Conservation (phyloP, 352 stramenopile species). For the Aphanomyces astaci region DNA sequence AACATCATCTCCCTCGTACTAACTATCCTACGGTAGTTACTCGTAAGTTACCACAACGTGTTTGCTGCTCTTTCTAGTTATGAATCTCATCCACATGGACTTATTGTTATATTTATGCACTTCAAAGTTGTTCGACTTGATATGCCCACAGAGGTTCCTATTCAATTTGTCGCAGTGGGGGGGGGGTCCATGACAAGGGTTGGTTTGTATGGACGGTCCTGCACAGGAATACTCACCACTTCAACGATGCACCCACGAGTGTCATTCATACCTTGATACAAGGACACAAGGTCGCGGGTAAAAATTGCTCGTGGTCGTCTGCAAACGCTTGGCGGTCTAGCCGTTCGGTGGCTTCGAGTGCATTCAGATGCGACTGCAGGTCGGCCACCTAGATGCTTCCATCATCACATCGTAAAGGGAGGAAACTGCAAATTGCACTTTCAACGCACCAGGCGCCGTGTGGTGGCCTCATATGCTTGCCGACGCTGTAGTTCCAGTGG, state of each 20-base stretch:
- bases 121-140: no score
- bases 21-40: no score
- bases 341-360: neutral
- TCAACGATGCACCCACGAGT: neutral
- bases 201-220: neutral
- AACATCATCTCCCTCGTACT: constrained; percentile 42
- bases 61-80: no score
- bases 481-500: constrained; percentile 47
- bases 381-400: constrained; percentile 2
- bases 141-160: no score
- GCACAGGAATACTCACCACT: neutral
- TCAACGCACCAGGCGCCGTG: constrained; percentile 39
- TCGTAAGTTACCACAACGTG: no score
- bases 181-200: neutral
- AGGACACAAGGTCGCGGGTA: neutral
- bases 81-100: no score
- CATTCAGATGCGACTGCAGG: neutral
- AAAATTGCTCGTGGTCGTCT: neutral
- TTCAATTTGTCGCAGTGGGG: no score
- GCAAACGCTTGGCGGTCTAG: constrained; percentile 1
- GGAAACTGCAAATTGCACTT: no score
- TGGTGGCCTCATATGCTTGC: constrained; percentile 42
- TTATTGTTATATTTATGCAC: no score
- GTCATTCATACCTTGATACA: constrained; percentile 7
- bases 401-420: no score